Base-by-base conservation (phyloP, 1,284 basidiomycete genomes). In the Trametes hirsuta region DNA sequence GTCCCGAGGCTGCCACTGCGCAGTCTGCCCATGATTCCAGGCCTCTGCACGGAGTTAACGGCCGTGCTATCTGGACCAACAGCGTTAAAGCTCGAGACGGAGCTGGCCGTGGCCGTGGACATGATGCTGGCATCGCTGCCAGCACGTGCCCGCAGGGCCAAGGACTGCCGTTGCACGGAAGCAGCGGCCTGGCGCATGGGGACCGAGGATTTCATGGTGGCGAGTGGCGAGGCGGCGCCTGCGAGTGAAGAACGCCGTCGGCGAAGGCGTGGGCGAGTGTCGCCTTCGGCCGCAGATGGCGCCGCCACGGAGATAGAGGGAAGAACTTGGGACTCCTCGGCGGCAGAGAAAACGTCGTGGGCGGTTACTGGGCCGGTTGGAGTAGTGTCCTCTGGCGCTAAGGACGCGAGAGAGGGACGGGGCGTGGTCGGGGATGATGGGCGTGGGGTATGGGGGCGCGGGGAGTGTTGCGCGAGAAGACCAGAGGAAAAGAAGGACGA, bases 401-500 rank as follows among this genome's bases (percentile, higher is more conserved):
- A 68, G 12, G 66, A 69, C 44, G 59, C 39, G 10, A 47, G 36
- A 1, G 69, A 22, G 36, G 72, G 58, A 6, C 71, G 59, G 4
- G 69, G 73, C 15, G 76, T 69, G 1, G 78, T 71, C 1, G 79
- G 76, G 3, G 78, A 75, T 0, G 71, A 58, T 14, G 64, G 49
- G 6, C 69, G 68, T 4, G 76, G 76, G 10, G 75, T 66, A 40
- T 68, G 66, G 41, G 64, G 65, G 66, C 69, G 66, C 15, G 67
- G 59, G 15, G 57, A 55, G 45, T 72, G 55, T 25, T 65, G 61
- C 10, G 84, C 84, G 39, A 84, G 81, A 34, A 86, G 77, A 21
- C 84, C 84, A 40, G 85, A 85, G 12, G 84, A 83, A 71, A 86
- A 86, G 68, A 86, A 84, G 6, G 80, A 72, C 42, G 85, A 86